Conservation (phyloP, 306 rosid genomes). For the Cajanus cajan region DNA sequence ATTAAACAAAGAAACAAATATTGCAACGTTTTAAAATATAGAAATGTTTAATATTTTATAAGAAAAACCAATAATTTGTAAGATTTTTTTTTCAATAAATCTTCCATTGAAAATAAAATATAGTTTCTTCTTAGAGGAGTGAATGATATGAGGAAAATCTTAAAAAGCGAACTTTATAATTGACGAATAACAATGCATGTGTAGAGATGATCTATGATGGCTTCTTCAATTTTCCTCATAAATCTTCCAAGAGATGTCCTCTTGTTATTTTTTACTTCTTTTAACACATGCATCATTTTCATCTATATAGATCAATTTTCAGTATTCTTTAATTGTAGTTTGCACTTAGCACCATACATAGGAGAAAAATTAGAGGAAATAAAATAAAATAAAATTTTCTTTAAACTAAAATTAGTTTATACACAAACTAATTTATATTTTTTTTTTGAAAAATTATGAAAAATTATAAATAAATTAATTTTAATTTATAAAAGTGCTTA, state of each 20-base stretch:
- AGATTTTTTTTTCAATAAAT: neutral
- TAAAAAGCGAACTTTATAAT: neutral
- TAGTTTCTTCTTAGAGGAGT: neutral
- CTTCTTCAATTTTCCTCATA: neutral
- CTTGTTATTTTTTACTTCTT: neutral
- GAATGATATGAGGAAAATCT: neutral
- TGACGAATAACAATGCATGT: constrained; percentile 1
- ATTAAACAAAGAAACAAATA: neutral
- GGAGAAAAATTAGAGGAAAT: too few species aligned
- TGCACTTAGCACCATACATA: neutral
- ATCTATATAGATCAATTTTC: too few species aligned
- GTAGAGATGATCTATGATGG: neutral
- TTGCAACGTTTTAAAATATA: neutral
- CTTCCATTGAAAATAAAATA: neutral
- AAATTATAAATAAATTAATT: too few species aligned
- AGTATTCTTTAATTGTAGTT: neutral
- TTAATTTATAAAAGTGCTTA: too few species aligned
- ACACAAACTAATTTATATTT: too few species aligned
- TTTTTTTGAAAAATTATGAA: too few species aligned
- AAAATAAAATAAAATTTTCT: too few species aligned
- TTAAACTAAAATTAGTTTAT: too few species aligned
- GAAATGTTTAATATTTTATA: neutral
- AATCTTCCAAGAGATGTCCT: neutral
- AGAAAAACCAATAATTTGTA: too few species aligned
- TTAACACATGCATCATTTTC: too few species aligned